Evolutionary conservation across 805 yeast genomes (phyloP).

Genomic region (Wickerhamomyces subpelliculosus): DNA sequence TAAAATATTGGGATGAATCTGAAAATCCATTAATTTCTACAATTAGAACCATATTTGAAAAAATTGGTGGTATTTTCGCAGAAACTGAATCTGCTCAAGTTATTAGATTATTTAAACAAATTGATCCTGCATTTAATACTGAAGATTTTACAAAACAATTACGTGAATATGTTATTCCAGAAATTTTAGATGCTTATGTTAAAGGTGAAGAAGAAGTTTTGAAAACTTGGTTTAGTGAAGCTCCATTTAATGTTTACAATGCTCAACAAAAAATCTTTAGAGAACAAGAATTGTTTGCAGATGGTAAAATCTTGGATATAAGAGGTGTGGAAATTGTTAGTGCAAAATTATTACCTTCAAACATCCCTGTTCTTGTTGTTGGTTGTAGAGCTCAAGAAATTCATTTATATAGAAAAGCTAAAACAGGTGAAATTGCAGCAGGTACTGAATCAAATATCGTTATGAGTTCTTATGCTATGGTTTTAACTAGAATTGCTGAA

Average conservation of each 20-base stretch:
- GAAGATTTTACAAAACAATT: slow-evolving; percentile 76
- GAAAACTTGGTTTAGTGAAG: slow-evolving; percentile 92
- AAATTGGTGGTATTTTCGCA: slow-evolving; percentile 72
- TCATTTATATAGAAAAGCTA: slow-evolving; percentile 78
- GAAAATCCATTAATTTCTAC: slow-evolving; percentile 85
- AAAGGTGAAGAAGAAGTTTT: slow-evolving; percentile 81
- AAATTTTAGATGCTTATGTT: slow-evolving; percentile 89
- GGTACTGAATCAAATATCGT: slow-evolving; percentile 92
- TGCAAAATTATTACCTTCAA: slow-evolving; percentile 82
- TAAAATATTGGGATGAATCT: slow-evolving; percentile 78
- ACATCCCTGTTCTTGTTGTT: slow-evolving; percentile 86
- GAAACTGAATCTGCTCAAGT: slow-evolving; percentile 97
- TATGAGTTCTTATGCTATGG: slow-evolving; percentile 94
- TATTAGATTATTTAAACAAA: slow-evolving; percentile 71
- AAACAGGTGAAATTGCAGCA: slow-evolving; percentile 92
- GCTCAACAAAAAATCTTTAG: slow-evolving; percentile 89
- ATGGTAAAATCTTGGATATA: slow-evolving; percentile 86
- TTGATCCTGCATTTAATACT: slow-evolving; percentile 83
- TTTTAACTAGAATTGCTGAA: slow-evolving; percentile 86
- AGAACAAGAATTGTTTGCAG: slow-evolving; percentile 87
- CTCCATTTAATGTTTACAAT: slow-evolving; percentile 90
- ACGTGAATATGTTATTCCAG: slow-evolving; percentile 91
- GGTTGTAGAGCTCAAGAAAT: slow-evolving; percentile 97
- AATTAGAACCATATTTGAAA: slow-evolving; percentile 72
- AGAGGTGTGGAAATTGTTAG: slow-evolving; percentile 91